Base-by-base conservation (phyloP, 1,284 basidiomycete species). In the Rhodotorula glutinis region DNA sequence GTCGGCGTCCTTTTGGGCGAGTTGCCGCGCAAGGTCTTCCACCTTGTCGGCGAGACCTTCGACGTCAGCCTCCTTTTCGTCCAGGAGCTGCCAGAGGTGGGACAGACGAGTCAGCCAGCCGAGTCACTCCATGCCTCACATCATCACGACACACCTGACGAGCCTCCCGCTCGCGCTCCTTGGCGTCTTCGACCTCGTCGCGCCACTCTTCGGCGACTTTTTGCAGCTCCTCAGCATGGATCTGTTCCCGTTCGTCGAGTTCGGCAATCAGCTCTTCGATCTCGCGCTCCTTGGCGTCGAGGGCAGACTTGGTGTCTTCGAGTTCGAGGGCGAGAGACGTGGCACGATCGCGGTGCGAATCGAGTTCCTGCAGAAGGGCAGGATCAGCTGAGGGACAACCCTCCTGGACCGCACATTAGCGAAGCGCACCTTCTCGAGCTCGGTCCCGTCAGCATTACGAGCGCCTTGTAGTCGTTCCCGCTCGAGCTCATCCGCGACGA, bases 241-340 rank as follows among this genome's bases (percentile, higher is more conserved):
- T 87, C 3, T 78, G 78, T 9, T 87, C 81, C 53, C 89, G 76
- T 46, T 88, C 85, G 11, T 89, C 86, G 49, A 90, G 84, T 77
- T 91, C 89, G 61, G 83, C 81, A 58, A 83, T 82, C 81, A 87
- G 86, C 77, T 86, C 81, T 63, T 89, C 87, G n/a, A 89, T 78
- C 44, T 92, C 90, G 72, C 89, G 88, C 73, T 91, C 90, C 77
- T 85, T 87, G 77, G 89, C 86, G 76, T 89, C 88, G 43, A 91
- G 80, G 78, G 91, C 88, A 66, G 91, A 88, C 75, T 86, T 83
- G 7, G 85, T 83, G n/a, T 66, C 86, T 76, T 90, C 88, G 38
- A 91, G 79, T 77, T 91, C 89, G 69, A 92, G 90, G 74, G 86
- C 83, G 8, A 86, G 84, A 0, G 88, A 88, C 0, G 90, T 88